These are phyloP conservation scores for Dichomitus squalens DNA, from an alignment of 1,284 basidiomycete species.

Conservation along the genomic window DNA sequence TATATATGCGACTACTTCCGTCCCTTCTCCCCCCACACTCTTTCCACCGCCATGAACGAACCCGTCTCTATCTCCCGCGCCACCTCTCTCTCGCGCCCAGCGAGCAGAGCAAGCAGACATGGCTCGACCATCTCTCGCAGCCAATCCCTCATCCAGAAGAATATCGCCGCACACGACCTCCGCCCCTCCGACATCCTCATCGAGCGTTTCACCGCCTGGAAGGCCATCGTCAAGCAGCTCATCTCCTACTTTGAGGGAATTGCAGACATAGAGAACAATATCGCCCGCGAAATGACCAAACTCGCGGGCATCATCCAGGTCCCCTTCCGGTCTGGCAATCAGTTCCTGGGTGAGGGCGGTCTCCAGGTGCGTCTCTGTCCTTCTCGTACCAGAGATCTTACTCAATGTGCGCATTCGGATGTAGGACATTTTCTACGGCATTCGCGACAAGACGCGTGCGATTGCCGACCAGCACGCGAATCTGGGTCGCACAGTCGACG, in stretches of 20 bases:
- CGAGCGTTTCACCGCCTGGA: conserved; percentile 93
- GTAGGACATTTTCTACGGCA: conserved; percentile 91
- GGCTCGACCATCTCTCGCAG: conserved; percentile 74
- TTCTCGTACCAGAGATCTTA: neutral
- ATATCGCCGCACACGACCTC: conserved; percentile 87
- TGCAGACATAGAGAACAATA: conserved; percentile 94
- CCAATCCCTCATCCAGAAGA: conserved; percentile 90
- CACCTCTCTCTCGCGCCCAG: conserved; percentile 67
- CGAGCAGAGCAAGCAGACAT: conserved; percentile 40
- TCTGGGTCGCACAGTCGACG: conserved; percentile 94
- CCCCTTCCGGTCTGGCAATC: conserved; percentile 93
- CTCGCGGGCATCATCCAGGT: conserved; percentile 98
- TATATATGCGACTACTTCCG: neutral
- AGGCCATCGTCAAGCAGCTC: conserved; percentile 94
- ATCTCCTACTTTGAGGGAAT: conserved; percentile 90
- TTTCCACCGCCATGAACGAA: conserved; percentile 40
- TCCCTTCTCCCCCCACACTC: neutral
- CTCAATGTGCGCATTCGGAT: neutral
- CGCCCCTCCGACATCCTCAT: conserved; percentile 96
- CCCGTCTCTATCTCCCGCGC: conserved; percentile 61
- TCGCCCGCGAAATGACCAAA: conserved; percentile 92
- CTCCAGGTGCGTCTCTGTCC: conserved; percentile 43
- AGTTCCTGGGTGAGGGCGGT: conserved; percentile 93
- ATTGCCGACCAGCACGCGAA: conserved; percentile 98
- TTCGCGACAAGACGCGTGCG: conserved; percentile 91